A percentile compares a stretch with the other conserved stretches of the same genome.
Evolutionary conservation across 2,329 filamentous ascomycete species (phyloP).

Genomic region (Alternaria conjuncta): DNA sequence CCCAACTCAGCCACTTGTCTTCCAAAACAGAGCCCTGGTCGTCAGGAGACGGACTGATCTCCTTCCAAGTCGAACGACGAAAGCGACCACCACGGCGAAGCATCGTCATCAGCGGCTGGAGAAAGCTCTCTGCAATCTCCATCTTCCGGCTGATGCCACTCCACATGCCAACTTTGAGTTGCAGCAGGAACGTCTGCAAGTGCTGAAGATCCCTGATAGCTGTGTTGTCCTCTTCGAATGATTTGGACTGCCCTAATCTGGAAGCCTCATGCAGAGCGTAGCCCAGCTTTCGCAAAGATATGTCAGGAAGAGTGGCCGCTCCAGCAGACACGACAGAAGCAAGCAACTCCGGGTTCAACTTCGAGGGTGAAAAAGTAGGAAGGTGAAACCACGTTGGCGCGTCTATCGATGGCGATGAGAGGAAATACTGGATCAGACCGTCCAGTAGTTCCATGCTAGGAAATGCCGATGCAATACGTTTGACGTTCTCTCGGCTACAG

Average conservation of each 20-base stretch:
- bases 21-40: constrained; percentile 66
- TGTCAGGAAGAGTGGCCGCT: constrained; percentile 64
- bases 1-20: constrained; percentile 70
- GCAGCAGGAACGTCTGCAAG: constrained; percentile 58
- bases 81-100: constrained; percentile 65
- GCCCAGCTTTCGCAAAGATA: constrained; percentile 65
- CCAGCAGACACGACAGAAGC: constrained; percentile 67
- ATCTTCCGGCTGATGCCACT: constrained; percentile 65
- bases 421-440: constrained; percentile 66
- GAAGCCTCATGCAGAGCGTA: constrained; percentile 59
- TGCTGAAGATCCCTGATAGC: constrained; percentile 60
- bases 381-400: constrained; percentile 68
- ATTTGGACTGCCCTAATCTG: constrained; percentile 45
- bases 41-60: constrained; percentile 58
- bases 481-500: constrained; percentile 59
- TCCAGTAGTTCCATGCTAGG: constrained; percentile 67
- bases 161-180: constrained; percentile 63
- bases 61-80: constrained; percentile 61
- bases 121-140: constrained; percentile 65
- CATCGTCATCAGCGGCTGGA: constrained; percentile 63
- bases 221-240: constrained; percentile 59
- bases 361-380: constrained; percentile 63
- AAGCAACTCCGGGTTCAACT: constrained; percentile 65
- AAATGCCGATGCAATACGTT: constrained; percentile 65
- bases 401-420: constrained; percentile 63